phyloP scores from a whole-genome alignment of 2,329 filamentous ascomycete genomes.

The Ophiostoma sp. region DNA sequence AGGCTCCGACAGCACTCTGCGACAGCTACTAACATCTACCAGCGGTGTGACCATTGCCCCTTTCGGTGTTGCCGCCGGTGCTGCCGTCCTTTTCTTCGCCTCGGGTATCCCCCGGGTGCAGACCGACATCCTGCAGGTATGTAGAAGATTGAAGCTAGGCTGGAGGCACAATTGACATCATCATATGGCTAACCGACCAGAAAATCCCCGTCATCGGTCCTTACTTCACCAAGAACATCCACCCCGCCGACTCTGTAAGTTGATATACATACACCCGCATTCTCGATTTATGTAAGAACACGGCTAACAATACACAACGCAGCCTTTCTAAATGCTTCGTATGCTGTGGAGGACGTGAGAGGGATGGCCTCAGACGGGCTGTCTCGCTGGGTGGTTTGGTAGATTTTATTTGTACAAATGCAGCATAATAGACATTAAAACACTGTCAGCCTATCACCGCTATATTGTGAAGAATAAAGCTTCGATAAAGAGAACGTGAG shows the following conservation, averaged over 20 bases:
- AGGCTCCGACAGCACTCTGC: not conserved
- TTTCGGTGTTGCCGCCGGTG: slow-evolving; percentile 53
- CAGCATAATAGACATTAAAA: slow-evolving; percentile 14
- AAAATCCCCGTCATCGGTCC: slow-evolving; percentile 50
- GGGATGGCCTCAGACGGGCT: not conserved
- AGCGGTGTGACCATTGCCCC: slow-evolving; percentile 49
- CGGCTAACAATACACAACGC: not conserved
- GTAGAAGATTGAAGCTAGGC: slow-evolving; percentile 32
- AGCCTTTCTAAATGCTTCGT: slow-evolving; percentile 25
- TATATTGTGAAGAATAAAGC: too few species aligned
- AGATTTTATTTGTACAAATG: slow-evolving; percentile 11
- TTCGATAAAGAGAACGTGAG: not conserved
- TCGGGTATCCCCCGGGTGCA: slow-evolving; percentile 58
- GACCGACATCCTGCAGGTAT: slow-evolving; percentile 49
- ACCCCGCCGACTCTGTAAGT: slow-evolving; percentile 45
- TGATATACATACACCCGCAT: too few species aligned
- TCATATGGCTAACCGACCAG: slow-evolving; percentile 31
- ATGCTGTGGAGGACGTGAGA: not conserved
- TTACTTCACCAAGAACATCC: slow-evolving; percentile 49
- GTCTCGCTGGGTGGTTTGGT: not conserved
- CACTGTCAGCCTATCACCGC: not conserved
- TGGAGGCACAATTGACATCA: not conserved
- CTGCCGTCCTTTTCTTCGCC: slow-evolving; percentile 54
- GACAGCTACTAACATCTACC: slow-evolving; percentile 8
- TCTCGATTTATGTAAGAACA: not conserved